These are phyloP conservation scores for Alternaria sp. DNA, from an alignment of 2,329 filamentous ascomycete genomes.

Conservation along the genomic window DNA sequence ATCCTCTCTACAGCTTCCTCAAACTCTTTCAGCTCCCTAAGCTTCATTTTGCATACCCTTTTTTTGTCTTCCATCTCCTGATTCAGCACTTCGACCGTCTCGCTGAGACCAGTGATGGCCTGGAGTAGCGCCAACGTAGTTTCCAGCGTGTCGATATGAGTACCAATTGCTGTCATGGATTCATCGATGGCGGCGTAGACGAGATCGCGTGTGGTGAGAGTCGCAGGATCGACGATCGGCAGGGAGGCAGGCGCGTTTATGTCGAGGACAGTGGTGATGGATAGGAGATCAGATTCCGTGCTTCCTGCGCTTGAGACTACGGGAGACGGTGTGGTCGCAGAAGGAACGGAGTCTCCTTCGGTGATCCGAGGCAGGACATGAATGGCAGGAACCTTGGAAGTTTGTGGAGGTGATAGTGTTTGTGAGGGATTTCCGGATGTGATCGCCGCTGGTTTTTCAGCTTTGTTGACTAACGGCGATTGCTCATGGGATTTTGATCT, in stretches of 20 bases:
- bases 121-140: conserved; percentile 21
- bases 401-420: neutral
- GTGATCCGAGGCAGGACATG: conserved; percentile 3
- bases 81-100: conserved; percentile 18
- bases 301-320: neutral
- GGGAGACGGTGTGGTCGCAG: neutral
- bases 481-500: neutral
- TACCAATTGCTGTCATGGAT: neutral
- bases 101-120: conserved; percentile 24
- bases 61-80: conserved; percentile 22
- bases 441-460: neutral
- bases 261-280: neutral
- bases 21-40: conserved; percentile 16
- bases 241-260: neutral
- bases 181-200: conserved; percentile 20
- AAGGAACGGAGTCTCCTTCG: neutral
- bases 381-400: conserved; percentile 1
- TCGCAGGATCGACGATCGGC: neutral
- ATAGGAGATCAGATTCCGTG: neutral
- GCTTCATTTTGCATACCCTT: conserved; percentile 16
- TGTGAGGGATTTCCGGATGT: neutral
- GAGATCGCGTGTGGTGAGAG: conserved; percentile 17
- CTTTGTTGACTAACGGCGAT: neutral
- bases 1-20: conserved; percentile 2
- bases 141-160: conserved; percentile 25